Evolutionary conservation across 2,329 filamentous ascomycete genomes (phyloP), one percentile per base, ranked within the genome.

Genomic region (Sporothrix schenckii): DNA sequence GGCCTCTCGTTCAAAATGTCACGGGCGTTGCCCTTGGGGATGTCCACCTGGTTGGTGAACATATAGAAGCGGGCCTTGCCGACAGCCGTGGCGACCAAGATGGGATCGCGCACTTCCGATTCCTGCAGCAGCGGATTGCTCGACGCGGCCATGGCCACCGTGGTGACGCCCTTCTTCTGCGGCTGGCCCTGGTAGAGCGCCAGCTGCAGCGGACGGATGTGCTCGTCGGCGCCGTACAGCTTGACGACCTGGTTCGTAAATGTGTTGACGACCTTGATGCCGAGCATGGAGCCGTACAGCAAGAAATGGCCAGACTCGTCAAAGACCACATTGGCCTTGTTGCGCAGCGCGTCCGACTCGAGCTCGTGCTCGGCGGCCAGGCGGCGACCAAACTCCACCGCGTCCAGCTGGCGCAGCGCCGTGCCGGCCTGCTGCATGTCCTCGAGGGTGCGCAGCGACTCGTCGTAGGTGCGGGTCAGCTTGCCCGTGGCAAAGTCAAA

Each of bases 401-500:
- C 89, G 70, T 98, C 95, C 0, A 99, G 82, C 74, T 92, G 92
- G 70, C 92, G 88, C 9, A 91, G 81, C 0, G 91, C 89, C 0
- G 91, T 95, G 0, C 93, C 94, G n/a, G 92, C 92, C 80, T 97
- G 92, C 76, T 99, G 94, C 93, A 97, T 97, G 73, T 96, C 92
- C 68, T 92, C 93, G 58, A 96, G 89, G 1, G 92, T 95, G 70
- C 90, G 85, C 13, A 99, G 85, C 4, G 94, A 98, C 79, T 99
- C 95, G 76, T 99, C 96, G 77, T 99, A 99, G 1, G 92, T 95
- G 50, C 94, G 89, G 76, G 94, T 90, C 4, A 99, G 85, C 80
- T 97, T 97, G 13, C 89, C 95, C 0, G 92, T 89, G 1, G 89
- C 87, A 77, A 99, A 99, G 76, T 99, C 93, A 78, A 99, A 99